A percentile compares a stretch with the other conserved stretches of the same genome.
Evolutionary conservation across 2,329 filamentous ascomycete species (phyloP).

Genomic region (Botryotinia narcissicola): DNA sequence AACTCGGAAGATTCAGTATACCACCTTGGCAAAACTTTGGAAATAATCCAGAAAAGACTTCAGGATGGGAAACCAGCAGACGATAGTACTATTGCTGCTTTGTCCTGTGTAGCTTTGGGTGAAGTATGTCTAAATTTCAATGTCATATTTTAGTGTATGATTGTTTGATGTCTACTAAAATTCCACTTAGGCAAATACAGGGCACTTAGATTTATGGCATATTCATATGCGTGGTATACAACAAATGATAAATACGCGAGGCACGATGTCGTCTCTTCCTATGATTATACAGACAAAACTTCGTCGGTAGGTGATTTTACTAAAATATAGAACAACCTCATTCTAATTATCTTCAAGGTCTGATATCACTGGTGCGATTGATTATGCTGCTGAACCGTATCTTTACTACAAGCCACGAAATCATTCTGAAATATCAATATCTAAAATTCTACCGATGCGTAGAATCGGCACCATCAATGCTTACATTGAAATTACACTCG

Average conservation of each 20-base stretch:
- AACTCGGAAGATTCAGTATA: constrained; percentile 27
- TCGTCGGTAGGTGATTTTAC: constrained; percentile 21
- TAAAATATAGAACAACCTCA: neutral
- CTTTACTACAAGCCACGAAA: constrained; percentile 18
- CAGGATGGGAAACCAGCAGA: neutral
- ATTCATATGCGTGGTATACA: constrained; percentile 32
- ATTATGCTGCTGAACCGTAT: constrained; percentile 28
- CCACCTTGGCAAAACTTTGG: constrained; percentile 23
- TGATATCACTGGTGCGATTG: constrained; percentile 32
- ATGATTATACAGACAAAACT: constrained; percentile 27
- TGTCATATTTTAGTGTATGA: neutral
- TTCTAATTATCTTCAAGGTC: constrained; percentile 21
- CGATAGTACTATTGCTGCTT: constrained; percentile 11
- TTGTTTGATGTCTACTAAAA: neutral
- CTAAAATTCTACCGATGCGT: constrained; percentile 18
- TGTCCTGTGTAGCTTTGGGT: constrained; percentile 31
- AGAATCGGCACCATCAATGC: neutral
- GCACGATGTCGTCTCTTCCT: constrained; percentile 17
- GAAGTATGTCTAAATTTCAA: constrained; percentile 21
- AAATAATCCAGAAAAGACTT: constrained; percentile 26
- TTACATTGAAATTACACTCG: constrained; percentile 3
- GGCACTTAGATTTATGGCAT: constrained; percentile 27
- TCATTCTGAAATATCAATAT: constrained; percentile 20
- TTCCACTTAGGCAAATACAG: constrained; percentile 24
- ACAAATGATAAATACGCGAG: constrained; percentile 24